These are phyloP conservation scores for Phalaenopsis equestris DNA, from an alignment of 106 monocot genomes.

Conservation along the genomic window DNA sequence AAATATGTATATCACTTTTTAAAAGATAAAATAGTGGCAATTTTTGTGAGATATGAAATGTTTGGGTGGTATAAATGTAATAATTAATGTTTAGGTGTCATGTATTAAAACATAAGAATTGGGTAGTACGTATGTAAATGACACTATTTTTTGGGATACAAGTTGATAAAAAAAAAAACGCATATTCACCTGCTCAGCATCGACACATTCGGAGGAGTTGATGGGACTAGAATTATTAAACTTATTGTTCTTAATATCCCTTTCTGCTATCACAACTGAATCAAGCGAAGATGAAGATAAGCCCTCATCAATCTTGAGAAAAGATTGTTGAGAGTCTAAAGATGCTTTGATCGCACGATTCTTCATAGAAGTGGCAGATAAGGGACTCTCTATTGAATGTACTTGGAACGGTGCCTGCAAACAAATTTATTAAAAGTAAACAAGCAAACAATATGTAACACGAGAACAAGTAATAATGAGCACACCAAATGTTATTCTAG, in stretches of 20 bases:
- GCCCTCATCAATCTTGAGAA: constrained; percentile 65
- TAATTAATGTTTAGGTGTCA: no score
- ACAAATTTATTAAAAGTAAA: neutral
- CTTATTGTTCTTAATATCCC: constrained; percentile 51
- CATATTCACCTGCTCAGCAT: constrained; percentile 62
- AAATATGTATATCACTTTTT: no score
- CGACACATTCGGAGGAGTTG: constrained; percentile 49
- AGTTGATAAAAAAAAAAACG: neutral
- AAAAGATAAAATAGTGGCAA: no score
- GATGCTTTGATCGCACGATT: constrained; percentile 43
- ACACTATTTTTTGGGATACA: neutral
- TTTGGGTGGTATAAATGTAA: no score
- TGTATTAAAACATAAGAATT: no score
- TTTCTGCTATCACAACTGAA: constrained; percentile 61
- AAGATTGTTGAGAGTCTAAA: constrained; percentile 46
- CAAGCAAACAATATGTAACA: neutral
- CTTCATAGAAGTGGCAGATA: constrained; percentile 42
- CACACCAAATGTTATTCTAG: neutral
- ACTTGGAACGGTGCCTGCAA: constrained; percentile 39
- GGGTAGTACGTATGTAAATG: no score
- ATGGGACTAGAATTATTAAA: constrained; percentile 39
- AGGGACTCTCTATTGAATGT: constrained; percentile 42
- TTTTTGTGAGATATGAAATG: no score
- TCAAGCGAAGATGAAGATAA: constrained; percentile 81
- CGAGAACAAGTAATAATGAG: neutral